phyloP scores from a whole-genome alignment of 306 rosid genomes.

The Fragaria ananassa region DNA sequence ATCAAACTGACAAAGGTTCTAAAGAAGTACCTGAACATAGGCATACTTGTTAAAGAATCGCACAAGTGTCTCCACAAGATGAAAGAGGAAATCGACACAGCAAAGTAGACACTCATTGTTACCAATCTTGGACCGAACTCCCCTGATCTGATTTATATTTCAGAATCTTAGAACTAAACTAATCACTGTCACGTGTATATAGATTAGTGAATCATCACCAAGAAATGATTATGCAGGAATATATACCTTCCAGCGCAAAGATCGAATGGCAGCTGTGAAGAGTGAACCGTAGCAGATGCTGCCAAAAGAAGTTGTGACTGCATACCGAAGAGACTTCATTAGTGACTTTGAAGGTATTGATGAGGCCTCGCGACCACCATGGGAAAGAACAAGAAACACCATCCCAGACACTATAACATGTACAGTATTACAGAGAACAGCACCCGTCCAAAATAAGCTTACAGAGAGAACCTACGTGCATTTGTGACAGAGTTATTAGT shows the following conservation, averaged over 20 bases:
- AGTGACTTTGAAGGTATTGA: constrained; percentile 64
- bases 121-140: constrained; percentile 90
- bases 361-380: constrained; percentile 63
- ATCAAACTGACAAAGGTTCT: background rate
- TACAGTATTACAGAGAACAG: constrained; percentile 83
- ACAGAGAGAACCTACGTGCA: constrained; percentile 76
- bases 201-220: constrained; percentile 19
- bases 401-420: constrained; percentile 95
- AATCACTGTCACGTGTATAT: background rate
- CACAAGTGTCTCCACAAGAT: constrained; percentile 95
- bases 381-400: constrained; percentile 78
- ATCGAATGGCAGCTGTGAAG: constrained; percentile 93
- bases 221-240: constrained; percentile 6
- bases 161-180: background rate
- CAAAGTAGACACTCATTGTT: constrained; percentile 91
- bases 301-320: constrained; percentile 94
- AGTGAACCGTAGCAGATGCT: constrained; percentile 98
- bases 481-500: constrained; percentile 25
- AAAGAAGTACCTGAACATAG: constrained; percentile 75
- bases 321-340: constrained; percentile 60
- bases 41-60: constrained; percentile 98
- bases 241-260: constrained; percentile 87
- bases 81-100: constrained; percentile 93
- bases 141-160: constrained; percentile 65
- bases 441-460: constrained; percentile 99